phyloP scores from a whole-genome alignment of 768 basidiomycete genomes.

The Cantharellus anzutake region DNA sequence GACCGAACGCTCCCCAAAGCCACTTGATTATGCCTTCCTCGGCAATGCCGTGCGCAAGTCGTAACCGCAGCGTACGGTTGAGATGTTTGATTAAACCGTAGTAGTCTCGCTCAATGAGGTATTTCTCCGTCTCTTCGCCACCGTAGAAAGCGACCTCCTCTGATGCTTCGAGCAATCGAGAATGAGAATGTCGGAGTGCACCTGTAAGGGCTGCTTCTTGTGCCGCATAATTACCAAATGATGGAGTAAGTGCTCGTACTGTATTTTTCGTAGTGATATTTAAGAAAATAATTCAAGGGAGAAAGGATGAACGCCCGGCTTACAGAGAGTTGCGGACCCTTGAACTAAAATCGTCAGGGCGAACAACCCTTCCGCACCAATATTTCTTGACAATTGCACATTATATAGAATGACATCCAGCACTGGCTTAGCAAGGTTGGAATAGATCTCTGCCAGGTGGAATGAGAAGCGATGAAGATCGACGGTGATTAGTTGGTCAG shows the following conservation, averaged over 20 bases:
- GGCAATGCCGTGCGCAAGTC: constrained; percentile 79
- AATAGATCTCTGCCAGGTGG: constrained; percentile 83
- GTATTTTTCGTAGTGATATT: constrained; percentile 4
- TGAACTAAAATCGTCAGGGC: constrained; percentile 74
- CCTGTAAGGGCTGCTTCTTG: constrained; percentile 78
- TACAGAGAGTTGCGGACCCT: constrained; percentile 59
- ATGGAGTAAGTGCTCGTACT: constrained; percentile 81
- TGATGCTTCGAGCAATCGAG: constrained; percentile 70
- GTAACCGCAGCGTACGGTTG: constrained; percentile 52
- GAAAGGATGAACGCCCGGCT: constrained; percentile 16
- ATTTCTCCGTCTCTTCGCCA: constrained; percentile 80
- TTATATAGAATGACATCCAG: constrained; percentile 91
- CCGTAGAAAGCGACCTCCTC: constrained; percentile 82
- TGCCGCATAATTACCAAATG: constrained; percentile 82
- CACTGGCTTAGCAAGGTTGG: constrained; percentile 83
- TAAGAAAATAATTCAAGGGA: background rate
- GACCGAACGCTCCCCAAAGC: constrained; percentile 52
- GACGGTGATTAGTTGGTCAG: constrained; percentile 94
- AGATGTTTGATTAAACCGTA: constrained; percentile 71
- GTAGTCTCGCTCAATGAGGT: constrained; percentile 78
- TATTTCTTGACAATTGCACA: constrained; percentile 82
- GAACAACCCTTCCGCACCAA: constrained; percentile 83
- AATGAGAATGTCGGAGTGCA: constrained; percentile 78
- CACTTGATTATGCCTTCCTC: constrained; percentile 94
- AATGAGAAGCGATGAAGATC: constrained; percentile 88